Evolutionary conservation across 257 asterid species (phyloP).

Genomic region (Leptodermis oblonga): DNA sequence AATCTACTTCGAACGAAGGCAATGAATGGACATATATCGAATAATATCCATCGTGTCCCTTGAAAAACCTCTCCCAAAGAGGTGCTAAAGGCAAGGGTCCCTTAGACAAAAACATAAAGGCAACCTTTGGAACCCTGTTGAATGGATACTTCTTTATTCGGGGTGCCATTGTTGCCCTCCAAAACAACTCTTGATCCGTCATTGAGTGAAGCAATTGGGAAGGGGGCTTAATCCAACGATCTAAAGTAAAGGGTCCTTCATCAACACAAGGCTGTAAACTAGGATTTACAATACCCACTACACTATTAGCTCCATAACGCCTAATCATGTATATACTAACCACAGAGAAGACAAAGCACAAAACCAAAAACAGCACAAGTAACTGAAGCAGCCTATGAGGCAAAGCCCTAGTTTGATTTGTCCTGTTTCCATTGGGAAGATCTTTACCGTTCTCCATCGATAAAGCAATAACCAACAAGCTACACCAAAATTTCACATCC

Average conservation of each 20-base stretch:
- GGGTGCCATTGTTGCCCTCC: slow-evolving; percentile 47
- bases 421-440: slow-evolving; percentile 20
- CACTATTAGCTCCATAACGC: slow-evolving; percentile 28
- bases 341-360: slow-evolving; percentile 38
- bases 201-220: slow-evolving; percentile 41
- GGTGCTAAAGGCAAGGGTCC: slow-evolving; percentile 55
- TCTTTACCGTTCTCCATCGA: slow-evolving; percentile 45
- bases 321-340: slow-evolving; percentile 38
- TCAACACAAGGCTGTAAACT: slow-evolving; percentile 32
- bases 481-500: neutral
- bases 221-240: slow-evolving; percentile 42
- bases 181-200: slow-evolving; percentile 42
- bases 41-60: slow-evolving; percentile 35
- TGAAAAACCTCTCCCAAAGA: slow-evolving; percentile 49
- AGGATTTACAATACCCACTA: slow-evolving; percentile 24
- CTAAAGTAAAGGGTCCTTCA: slow-evolving; percentile 23
- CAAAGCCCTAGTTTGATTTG: slow-evolving; percentile 38
- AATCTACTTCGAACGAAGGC: slow-evolving; percentile 38
- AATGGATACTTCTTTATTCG: slow-evolving; percentile 42
- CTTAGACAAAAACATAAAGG: slow-evolving; percentile 51
- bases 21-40: slow-evolving; percentile 40
- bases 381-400: slow-evolving; percentile 37
- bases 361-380: slow-evolving; percentile 31
- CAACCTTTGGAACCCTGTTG: slow-evolving; percentile 45
- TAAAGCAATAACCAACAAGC: slow-evolving; percentile 7